Conservation (phyloP, 2,329 filamentous ascomycete genomes). For the Exophiala bonariae region DNA sequence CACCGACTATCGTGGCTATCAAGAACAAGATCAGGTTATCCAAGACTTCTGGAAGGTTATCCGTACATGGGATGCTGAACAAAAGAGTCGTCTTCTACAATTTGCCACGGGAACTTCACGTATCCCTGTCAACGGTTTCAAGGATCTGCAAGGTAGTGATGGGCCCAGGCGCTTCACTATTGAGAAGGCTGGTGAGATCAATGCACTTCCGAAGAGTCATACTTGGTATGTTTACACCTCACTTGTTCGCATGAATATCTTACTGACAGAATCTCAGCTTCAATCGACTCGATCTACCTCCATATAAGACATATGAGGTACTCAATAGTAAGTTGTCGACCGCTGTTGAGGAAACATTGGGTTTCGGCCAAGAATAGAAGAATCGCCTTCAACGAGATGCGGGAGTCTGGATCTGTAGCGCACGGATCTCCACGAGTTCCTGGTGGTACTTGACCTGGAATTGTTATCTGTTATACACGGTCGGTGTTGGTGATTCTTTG, state of each 20-base stretch:
- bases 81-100: conserved; percentile 93
- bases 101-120: conserved; percentile 97
- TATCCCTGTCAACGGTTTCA: conserved; percentile 99
- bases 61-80: conserved; percentile 94
- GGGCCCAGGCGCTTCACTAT: conserved; percentile 95
- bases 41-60: conserved; percentile 98
- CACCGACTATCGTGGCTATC: conserved; percentile 98
- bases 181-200: conserved; percentile 91
- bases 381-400: no score
- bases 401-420: no score
- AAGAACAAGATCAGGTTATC: conserved; percentile 94
- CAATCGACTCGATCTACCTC: conserved; percentile 92
- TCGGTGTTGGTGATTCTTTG: no score
- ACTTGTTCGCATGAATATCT: conserved; percentile 22
- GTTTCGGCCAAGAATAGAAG: conserved; percentile 95
- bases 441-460: no score
- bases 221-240: conserved; percentile 73
- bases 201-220: conserved; percentile 91
- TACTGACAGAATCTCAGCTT: conserved; percentile 60
- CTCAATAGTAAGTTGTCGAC: conserved; percentile 90
- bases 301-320: conserved; percentile 85
- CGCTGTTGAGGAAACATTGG: conserved; percentile 97
- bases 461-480: no score
- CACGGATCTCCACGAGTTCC: no score
- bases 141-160: conserved; percentile 96